Evolutionary conservation across 2,329 filamentous ascomycete genomes (phyloP), one percentile per base, ranked within the genome.

Genomic region (Fusarium cyanostomum): DNA sequence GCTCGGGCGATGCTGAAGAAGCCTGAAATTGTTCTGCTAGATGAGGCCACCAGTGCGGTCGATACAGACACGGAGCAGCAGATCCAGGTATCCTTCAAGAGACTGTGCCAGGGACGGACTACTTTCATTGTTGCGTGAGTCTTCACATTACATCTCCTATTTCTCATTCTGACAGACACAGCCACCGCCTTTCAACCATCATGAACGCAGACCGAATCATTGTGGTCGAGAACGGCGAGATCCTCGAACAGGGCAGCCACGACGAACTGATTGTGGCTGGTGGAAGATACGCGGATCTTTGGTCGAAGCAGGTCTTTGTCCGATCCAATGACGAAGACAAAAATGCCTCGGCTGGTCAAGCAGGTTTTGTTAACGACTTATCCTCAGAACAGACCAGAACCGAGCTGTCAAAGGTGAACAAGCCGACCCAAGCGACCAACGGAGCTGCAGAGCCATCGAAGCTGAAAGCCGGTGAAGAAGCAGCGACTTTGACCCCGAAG

Each of bases 11-110:
- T 94, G 43, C 79, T 94, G 64, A 91, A 92, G 74, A 84, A 85
- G 56, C 90, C 91, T 0, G 87, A 91, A 53, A 88, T 94, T 58
- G 86, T 94, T 9, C 82, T 94, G 34, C 82, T 94, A 1, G 91
- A 94, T 64, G 91, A 94, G 74, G 89, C 91, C 1, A 93, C 92
- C 5, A 92, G 89, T 33, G 88, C 91, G 7, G 88, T 94, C 56
- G 88, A 92, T 59, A 89, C 88, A 0, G 85, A 88, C 30, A 90
- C 87, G 2, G 88, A 90, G 73, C 84, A 86, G 52, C 84, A 86
- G 64, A 90, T 90, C 41, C 88, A 90, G 66, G 79, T 84, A 28
- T 88, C 87, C 0, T 82, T 90, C 50, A 78, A 78, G 55, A 79
- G 79, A 45, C 78, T 89, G 8, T 88, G 86, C 60, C 77, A 83